Percentiles rank a stretch among this genome's conserved stretches.
These are phyloP conservation scores for Arthrobotrys pseudoclavata DNA, from an alignment of 2,329 filamentous ascomycete genomes.

Conservation along the genomic window DNA sequence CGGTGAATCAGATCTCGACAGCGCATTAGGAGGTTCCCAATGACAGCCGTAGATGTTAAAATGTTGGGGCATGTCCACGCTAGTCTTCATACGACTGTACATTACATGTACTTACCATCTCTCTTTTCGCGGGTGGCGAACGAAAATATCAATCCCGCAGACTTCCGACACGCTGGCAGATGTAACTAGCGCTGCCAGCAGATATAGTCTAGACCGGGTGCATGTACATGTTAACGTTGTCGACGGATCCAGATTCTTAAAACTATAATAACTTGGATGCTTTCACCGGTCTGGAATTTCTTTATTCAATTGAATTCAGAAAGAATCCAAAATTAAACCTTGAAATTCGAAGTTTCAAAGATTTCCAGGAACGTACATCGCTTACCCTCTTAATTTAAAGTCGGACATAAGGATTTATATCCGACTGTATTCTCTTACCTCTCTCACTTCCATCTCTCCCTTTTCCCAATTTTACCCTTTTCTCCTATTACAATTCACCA, in stretches of 20 bases:
- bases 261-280: conserved; percentile 17
- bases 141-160: conserved; percentile 11
- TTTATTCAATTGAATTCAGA: conserved; percentile 18
- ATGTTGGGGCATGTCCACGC: conserved; percentile 16
- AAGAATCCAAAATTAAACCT: conserved; percentile 4
- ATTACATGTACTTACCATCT: background rate
- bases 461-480: conserved; percentile 35
- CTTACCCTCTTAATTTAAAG: background rate
- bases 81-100: conserved; percentile 6
- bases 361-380: conserved; percentile 1
- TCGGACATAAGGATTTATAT: conserved; percentile 9
- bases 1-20: conserved; percentile 18
- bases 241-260: conserved; percentile 15
- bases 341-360: background rate
- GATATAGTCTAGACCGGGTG: background rate
- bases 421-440: conserved; percentile 13
- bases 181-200: background rate
- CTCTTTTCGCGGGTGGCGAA: conserved; percentile 19
- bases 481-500: background rate
- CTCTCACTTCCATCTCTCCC: conserved; percentile 1
- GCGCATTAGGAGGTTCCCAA: conserved; percentile 4
- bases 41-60: conserved; percentile 16
- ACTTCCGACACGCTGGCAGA: conserved; percentile 29
- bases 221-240: conserved; percentile 5
- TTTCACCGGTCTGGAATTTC: conserved; percentile 15